Conservation (phyloP, 2,329 filamentous ascomycete species). For the Rhynchosporium graminicola region DNA sequence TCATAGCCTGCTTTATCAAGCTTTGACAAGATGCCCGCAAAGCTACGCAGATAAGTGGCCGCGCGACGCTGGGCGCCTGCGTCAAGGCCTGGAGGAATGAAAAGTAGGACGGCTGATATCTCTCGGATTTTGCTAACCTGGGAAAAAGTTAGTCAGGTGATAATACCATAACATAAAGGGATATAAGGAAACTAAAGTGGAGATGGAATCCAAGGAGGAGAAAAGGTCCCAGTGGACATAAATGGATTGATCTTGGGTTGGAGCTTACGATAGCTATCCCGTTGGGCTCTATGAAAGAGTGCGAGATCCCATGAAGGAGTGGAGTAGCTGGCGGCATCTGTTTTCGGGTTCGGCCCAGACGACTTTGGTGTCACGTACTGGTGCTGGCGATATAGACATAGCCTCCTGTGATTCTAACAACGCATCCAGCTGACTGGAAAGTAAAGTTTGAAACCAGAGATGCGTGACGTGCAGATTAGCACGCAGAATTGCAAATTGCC, state of each 20-base stretch:
- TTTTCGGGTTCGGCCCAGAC: not conserved
- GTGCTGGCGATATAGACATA: not conserved
- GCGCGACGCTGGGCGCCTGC: not conserved
- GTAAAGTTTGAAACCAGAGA: conserved; percentile 1
- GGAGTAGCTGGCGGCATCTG: not conserved
- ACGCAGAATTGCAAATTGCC: not conserved
- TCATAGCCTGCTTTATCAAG: not conserved
- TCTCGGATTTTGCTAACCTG: not conserved
- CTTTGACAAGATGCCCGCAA: not conserved
- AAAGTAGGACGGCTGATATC: not conserved
- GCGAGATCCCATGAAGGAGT: not conserved
- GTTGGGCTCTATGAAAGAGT: not conserved
- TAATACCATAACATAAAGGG: not conserved
- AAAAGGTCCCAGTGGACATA: too few species aligned
- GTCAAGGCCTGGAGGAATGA: not conserved
- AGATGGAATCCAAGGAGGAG: too few species aligned
- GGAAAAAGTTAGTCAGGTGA: not conserved
- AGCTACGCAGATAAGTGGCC: not conserved
- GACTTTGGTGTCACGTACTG: not conserved
- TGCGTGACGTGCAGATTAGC: not conserved
- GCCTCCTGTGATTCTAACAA: not conserved
- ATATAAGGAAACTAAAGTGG: too few species aligned
- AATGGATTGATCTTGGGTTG: too few species aligned
- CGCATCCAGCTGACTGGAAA: not conserved
- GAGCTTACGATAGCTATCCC: not conserved